Conservation (phyloP, 2,329 filamentous ascomycete species). For the Cercospora citrullina region DNA sequence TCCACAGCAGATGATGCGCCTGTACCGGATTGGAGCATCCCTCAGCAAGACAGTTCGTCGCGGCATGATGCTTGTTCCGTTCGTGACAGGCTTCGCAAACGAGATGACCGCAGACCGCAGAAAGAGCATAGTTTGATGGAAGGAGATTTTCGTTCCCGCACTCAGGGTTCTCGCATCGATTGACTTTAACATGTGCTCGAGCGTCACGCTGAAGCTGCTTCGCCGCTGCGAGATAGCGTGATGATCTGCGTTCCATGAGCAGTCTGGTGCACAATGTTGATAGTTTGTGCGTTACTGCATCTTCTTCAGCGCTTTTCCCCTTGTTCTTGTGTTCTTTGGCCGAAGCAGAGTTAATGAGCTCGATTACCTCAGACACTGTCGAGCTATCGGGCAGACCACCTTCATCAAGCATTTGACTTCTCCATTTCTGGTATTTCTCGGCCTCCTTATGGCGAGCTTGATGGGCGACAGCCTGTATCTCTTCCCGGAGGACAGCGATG, state of each 20-base stretch:
- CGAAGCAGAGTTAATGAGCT: conserved; percentile 4
- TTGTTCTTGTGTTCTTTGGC: not conserved
- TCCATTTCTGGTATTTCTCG: conserved; percentile 25
- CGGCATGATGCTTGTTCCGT: conserved; percentile 29
- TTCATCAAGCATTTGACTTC: conserved; percentile 22
- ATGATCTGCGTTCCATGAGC: conserved; percentile 27
- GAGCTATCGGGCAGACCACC: conserved; percentile 34
- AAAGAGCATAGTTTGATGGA: conserved; percentile 36
- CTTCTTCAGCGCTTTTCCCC: conserved; percentile 1
- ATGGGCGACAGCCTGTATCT: conserved; percentile 3
- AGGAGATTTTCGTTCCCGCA: too few relatives aligned
- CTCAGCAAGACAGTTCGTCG: conserved; percentile 40
- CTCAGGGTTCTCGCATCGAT: conserved; percentile 12
- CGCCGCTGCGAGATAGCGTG: conserved; percentile 30
- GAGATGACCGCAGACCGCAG: conserved; percentile 55
- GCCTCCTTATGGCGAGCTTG: conserved; percentile 15
- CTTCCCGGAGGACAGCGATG: not conserved
- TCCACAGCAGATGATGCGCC: conserved; percentile 45
- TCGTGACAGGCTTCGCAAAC: conserved; percentile 48
- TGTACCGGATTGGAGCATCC: conserved; percentile 46
- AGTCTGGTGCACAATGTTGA: conserved; percentile 24
- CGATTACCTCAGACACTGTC: conserved; percentile 30
- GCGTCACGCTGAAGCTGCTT: conserved; percentile 9
- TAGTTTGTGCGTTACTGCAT: conserved; percentile 22
- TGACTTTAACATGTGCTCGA: not conserved